Conservation (phyloP, 768 basidiomycete genomes). For the Mycena amicta region DNA sequence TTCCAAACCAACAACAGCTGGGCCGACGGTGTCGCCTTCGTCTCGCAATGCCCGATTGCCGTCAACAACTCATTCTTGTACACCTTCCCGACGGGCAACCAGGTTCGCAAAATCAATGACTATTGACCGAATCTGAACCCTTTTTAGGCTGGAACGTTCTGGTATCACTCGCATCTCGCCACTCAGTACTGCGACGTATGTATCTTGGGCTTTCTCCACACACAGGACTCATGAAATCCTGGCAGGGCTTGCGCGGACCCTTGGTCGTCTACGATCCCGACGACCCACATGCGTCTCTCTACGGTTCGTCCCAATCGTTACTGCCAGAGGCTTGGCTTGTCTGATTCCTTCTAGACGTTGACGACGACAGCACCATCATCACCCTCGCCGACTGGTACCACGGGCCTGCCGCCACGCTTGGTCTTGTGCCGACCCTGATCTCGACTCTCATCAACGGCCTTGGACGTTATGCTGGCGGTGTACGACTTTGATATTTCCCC, state of each 20-base stretch:
- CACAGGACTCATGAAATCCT: neutral
- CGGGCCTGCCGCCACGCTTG: conserved; percentile 25
- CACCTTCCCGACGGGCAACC: neutral
- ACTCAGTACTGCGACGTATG: conserved; percentile 25
- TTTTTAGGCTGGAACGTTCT: neutral
- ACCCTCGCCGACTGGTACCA: conserved; percentile 44
- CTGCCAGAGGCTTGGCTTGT: no score
- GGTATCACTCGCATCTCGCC: neutral
- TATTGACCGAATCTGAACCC: no score
- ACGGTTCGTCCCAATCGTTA: no score
- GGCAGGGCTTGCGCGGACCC: no score
- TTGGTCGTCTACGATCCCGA: neutral
- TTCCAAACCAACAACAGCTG: conserved; percentile 7
- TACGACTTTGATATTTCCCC: no score
- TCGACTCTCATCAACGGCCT: conserved; percentile 11
- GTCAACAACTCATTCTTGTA: neutral
- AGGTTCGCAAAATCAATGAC: no score
- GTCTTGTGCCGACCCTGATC: neutral
- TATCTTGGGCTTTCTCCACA: conserved; percentile 14
- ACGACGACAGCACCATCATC: conserved; percentile 35
- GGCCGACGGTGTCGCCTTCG: conserved; percentile 11
- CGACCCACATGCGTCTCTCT: conserved; percentile 31
- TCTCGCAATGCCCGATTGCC: no score
- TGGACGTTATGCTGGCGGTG: no score
- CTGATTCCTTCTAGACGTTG: no score